Evolutionary conservation across 164 flowering plant genomes (phyloP), one percentile per base, ranked within the genome.

Genomic region (Pachysandra terminalis): DNA sequence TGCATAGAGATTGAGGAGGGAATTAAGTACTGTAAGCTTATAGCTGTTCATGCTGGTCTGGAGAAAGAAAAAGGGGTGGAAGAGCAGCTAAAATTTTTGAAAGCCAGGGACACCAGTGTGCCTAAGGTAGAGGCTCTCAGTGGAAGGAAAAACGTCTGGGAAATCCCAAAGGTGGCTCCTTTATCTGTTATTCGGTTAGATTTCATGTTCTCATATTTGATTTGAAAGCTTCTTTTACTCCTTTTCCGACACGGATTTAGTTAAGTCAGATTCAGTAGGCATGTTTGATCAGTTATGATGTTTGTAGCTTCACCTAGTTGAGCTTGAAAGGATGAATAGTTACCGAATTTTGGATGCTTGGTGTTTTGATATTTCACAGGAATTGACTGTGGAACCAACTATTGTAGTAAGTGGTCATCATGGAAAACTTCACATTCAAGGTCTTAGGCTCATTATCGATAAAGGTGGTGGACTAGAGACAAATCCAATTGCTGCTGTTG

Each of bases 1-100:
- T 78, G 77, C 66, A 70, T 91, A 60, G 86, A 89, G 74, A 85
- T 80, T 63, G 74, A 75, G 14, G 83, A 80, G 61, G 96, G 92
- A 68, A 64, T 73, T n/a, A 78, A 75, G 45, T 75, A 68, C 25
- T 88, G 89, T 77, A 90, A 80, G 73, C 74, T 94, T 80, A 84
- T 91, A 61, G 97, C 96, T 45, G 98, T 94, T 52, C 98, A 94
- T 83, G 98, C 91, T 58, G 98, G 97, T 68, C 65, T 94, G 68
- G 88, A 81, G 76, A 88, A 75, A 74, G 74, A 56, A 8, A 83
- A 75, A 77, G 77, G 76, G 16, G 88, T 94, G 12, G 81, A 83
- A 37, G 86, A 83, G 64, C 97, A 90, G 74, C 71, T 91, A 25
- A 80, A 82, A 56, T 54, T 57, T 55, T 81, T 95, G 80, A 95